Evolutionary conservation across 2,329 filamentous ascomycete genomes (phyloP), one percentile per base, ranked within the genome.

Genomic region (Emergomyces africanus): DNA sequence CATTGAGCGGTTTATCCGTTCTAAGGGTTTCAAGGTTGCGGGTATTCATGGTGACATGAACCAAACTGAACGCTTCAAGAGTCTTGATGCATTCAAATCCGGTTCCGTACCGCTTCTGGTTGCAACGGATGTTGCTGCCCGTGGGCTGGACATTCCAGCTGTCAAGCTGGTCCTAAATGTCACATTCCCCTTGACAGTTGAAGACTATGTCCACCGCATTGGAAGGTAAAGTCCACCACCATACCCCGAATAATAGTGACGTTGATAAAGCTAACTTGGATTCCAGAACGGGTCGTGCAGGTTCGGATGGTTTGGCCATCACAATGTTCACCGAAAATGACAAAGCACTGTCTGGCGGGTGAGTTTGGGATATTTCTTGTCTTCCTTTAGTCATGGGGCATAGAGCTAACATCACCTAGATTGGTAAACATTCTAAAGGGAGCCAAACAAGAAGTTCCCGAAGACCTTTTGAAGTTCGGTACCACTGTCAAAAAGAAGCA

Each of bases 401-500:
- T 53, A 35, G 25, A 30, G 57, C 55, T 61, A 33, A 64, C 68
- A 66, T 59, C 61, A 57, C 50, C 18, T 66, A 91, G 88, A 10
- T 78, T 99, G 66, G 88, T 97, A 77, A 97, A 97, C 72, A 90
- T 99, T 59, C 83, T 99, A 63, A 95, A 88, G 75, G 89, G 85
- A n/a, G 91, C 94, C 28, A 89, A 90, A 64, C 94, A 99, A 74
- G 81, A 85, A 14, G 89, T 99, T 0, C 94, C 94, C 2, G 90
- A 96, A 49, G 88, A 89, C 30, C 78, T 99, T 42, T 79, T 97
- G 72, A 96, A 95, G 76, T 99, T 96, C 66, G 94, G 94, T 68
- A 95, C 90, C 25, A 97, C 92, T 0, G 94, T 99, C 57, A 99
- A 97, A 84, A 96, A 95, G 84, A 97, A 97, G 90, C 83, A 85